These are phyloP conservation scores for Hylodesmum podocarpum DNA, from an alignment of 306 rosid genomes.

Conservation along the genomic window DNA sequence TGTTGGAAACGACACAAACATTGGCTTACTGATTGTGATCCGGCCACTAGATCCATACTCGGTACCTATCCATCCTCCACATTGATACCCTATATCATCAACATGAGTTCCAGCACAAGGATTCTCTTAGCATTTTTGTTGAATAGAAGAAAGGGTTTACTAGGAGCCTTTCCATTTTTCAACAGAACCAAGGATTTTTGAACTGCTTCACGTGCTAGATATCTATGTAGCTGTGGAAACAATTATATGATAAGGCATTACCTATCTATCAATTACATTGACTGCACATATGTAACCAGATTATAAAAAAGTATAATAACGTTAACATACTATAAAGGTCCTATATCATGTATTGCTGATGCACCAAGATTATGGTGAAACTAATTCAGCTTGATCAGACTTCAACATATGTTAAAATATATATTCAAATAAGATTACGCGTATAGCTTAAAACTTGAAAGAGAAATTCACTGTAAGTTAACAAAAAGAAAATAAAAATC, in stretches of 20 bases:
- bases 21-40: constrained; percentile 54
- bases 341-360: not conserved
- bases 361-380: not conserved
- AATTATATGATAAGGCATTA: not conserved
- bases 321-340: not conserved
- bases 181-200: constrained; percentile 81
- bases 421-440: not conserved
- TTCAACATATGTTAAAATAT: not conserved
- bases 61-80: constrained; percentile 79
- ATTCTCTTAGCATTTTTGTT: constrained; percentile 55
- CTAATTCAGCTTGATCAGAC: not conserved
- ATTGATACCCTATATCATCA: constrained; percentile 79
- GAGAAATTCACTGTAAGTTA: constrained; percentile 1
- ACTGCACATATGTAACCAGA: not conserved
- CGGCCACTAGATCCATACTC: constrained; percentile 62
- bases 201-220: constrained; percentile 78
- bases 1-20: not conserved
- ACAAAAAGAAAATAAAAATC: not conserved
- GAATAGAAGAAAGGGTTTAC: constrained; percentile 65
- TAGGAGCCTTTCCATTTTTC: constrained; percentile 68
- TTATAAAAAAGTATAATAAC: not conserved
- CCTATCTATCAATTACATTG: not conserved
- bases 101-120: constrained; percentile 81
- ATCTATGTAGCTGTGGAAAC: constrained; percentile 60
- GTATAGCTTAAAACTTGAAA: not conserved